phyloP scores from a whole-genome alignment of 2,329 filamentous ascomycete genomes.

The Xylariaceae sp. region DNA sequence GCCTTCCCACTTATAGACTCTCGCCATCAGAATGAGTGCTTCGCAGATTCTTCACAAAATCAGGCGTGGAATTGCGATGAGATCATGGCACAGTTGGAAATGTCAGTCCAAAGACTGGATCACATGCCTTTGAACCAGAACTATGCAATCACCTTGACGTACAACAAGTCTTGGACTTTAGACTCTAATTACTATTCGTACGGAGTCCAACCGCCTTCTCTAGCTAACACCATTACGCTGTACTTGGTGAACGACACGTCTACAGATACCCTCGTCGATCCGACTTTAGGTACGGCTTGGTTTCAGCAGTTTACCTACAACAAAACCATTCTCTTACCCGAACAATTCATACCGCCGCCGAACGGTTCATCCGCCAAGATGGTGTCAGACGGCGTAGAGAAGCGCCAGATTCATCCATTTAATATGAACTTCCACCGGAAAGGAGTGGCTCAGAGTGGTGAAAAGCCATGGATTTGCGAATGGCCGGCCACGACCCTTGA shows the following conservation, averaged over 20 bases:
- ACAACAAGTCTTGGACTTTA: constrained; percentile 35
- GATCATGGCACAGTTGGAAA: constrained; percentile 40
- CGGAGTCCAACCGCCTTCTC: constrained; percentile 50
- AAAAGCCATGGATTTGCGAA: constrained; percentile 55
- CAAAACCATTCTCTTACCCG: constrained; percentile 53
- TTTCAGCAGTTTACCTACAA: constrained; percentile 49
- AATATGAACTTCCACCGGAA: constrained; percentile 36
- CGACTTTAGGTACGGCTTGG: constrained; percentile 51
- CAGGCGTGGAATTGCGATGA: constrained; percentile 62
- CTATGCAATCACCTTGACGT: constrained; percentile 41
- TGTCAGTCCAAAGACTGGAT: constrained; percentile 36
- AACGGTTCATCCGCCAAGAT: not conserved
- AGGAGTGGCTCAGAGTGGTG: constrained; percentile 40
- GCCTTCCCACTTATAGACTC: constrained; percentile 50
- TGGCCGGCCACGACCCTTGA: constrained; percentile 55
- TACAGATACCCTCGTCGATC: no score
- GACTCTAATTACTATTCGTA: constrained; percentile 41
- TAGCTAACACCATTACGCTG: constrained; percentile 37
- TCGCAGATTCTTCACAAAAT: constrained; percentile 51
- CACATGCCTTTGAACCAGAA: constrained; percentile 28
- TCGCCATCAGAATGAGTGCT: constrained; percentile 51
- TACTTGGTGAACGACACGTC: constrained; percentile 50
- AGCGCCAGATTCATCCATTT: constrained; percentile 20
- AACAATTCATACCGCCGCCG: constrained; percentile 33
- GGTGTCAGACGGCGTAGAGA: constrained; percentile 1